Conservation (phyloP, 2,329 filamentous ascomycete species). For the Fusarium sp. region DNA sequence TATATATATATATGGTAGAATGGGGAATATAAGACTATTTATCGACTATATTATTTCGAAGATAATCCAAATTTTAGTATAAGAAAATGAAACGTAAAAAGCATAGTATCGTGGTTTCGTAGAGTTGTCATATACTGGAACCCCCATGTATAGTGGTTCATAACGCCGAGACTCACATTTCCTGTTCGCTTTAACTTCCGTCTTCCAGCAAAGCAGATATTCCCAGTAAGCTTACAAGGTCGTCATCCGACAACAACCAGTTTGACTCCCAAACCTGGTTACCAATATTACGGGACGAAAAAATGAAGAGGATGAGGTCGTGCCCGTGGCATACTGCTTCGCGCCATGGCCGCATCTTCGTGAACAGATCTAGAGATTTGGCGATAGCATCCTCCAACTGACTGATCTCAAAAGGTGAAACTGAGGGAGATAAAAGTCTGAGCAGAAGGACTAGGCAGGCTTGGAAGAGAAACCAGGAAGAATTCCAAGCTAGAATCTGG, state of each 20-base stretch:
- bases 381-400: neutral
- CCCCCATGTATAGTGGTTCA: too few relatives aligned
- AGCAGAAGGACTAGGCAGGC: neutral
- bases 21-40: too few relatives aligned
- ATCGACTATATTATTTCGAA: too few relatives aligned
- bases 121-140: too few relatives aligned
- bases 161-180: too few relatives aligned
- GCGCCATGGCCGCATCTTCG: neutral
- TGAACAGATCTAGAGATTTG: neutral
- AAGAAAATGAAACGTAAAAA: too few relatives aligned
- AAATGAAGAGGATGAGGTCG: neutral
- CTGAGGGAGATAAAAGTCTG: neutral
- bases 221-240: neutral
- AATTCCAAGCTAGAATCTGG: conserved; percentile 5
- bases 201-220: neutral
- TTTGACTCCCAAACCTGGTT: neutral
- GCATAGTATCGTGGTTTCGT: too few relatives aligned
- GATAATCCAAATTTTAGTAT: too few relatives aligned
- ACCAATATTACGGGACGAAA: neutral
- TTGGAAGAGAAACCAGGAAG: conserved; percentile 14
- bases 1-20: too few relatives aligned
- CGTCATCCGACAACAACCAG: neutral
- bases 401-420: neutral
- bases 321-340: neutral
- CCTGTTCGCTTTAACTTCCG: neutral